Evolutionary conservation across 441 rosid species (phyloP).

Genomic region (Erysimum cheiri): DNA sequence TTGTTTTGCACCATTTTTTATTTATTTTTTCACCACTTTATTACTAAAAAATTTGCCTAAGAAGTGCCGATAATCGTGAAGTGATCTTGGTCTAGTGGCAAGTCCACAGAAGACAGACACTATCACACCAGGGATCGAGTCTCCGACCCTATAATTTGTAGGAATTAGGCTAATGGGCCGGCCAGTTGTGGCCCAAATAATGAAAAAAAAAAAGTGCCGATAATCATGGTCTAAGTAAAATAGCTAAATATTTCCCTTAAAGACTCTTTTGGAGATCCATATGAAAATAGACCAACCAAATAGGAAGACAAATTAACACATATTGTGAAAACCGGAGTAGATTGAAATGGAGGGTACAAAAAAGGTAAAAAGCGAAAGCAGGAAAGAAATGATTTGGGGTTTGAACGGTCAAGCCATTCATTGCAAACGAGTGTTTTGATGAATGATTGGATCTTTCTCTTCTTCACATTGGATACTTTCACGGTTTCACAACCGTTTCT

Average conservation of each 20-base stretch:
- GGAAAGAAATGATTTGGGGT: conserved; percentile 11
- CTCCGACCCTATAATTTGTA: too few relatives aligned
- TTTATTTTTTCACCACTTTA: too few relatives aligned
- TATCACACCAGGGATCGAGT: too few relatives aligned
- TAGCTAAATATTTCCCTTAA: neutral
- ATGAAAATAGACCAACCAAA: conserved; percentile 7
- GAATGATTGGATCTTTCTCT: conserved; percentile 23
- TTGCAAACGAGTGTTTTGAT: neutral
- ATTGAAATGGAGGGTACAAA: neutral
- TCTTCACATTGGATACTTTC: conserved; percentile 31
- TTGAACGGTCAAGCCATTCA: conserved; percentile 30
- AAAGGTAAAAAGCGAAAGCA: conserved; percentile 3
- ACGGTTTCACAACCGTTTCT: neutral
- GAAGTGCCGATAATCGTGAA: too few relatives aligned
- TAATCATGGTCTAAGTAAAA: neutral
- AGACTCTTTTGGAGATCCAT: neutral
- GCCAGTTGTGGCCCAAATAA: too few relatives aligned
- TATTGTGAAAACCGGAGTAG: neutral
- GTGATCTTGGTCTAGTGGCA: too few relatives aligned
- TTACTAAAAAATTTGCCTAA: too few relatives aligned
- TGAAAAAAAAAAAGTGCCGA: too few relatives aligned
- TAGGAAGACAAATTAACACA: neutral
- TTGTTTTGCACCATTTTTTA: too few relatives aligned
- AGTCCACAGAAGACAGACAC: too few relatives aligned
- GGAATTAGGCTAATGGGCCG: too few relatives aligned